A percentile compares a stretch with the other conserved stretches of the same genome.
Evolutionary conservation across 306 rosid genomes (phyloP).

Genomic region (Quercus ilex): DNA sequence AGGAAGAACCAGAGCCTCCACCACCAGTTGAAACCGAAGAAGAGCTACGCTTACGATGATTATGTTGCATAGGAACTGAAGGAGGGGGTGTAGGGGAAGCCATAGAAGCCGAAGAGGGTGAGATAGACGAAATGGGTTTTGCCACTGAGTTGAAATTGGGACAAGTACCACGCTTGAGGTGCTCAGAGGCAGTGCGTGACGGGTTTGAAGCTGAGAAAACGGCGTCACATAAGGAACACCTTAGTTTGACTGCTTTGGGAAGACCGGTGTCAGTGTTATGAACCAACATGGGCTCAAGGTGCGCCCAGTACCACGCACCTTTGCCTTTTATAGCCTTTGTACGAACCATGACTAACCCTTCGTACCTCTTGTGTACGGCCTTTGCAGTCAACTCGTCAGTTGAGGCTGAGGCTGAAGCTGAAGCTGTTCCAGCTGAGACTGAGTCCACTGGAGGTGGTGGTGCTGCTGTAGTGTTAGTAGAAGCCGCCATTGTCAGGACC

Average conservation of each 20-base stretch:
- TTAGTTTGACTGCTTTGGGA: conserved; percentile 85
- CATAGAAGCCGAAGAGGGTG: conserved; percentile 40
- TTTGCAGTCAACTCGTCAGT: conserved; percentile 68
- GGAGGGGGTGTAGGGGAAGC: conserved; percentile 29
- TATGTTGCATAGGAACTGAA: conserved; percentile 23
- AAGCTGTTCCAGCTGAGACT: conserved; percentile 13
- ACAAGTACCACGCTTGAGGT: conserved; percentile 94
- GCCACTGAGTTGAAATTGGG: conserved; percentile 67
- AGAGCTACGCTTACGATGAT: conserved; percentile 58
- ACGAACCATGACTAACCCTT: conserved; percentile 78
- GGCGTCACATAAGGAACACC: conserved; percentile 87
- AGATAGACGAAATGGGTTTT: conserved; percentile 76
- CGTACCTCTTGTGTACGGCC: conserved; percentile 72
- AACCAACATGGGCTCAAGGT: conserved; percentile 73
- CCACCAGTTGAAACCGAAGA: conserved; percentile 26
- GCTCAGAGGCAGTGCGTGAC: conserved; percentile 92
- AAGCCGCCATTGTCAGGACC: conserved; percentile 61
- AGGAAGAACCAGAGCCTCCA: conserved; percentile 25
- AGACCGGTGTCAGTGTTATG: conserved; percentile 68
- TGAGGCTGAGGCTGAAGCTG: conserved; percentile 15
- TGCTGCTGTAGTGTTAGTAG: conserved; percentile 38
- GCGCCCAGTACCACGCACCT: conserved; percentile 98
- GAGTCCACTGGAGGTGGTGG: conserved; percentile 41
- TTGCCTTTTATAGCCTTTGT: conserved; percentile 87
- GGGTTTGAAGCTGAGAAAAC: conserved; percentile 94